Percentiles rank a stretch among this genome's conserved stretches.
Conservation (phyloP, 1,139 yeast species). For the Candida glucosophila region DNA sequence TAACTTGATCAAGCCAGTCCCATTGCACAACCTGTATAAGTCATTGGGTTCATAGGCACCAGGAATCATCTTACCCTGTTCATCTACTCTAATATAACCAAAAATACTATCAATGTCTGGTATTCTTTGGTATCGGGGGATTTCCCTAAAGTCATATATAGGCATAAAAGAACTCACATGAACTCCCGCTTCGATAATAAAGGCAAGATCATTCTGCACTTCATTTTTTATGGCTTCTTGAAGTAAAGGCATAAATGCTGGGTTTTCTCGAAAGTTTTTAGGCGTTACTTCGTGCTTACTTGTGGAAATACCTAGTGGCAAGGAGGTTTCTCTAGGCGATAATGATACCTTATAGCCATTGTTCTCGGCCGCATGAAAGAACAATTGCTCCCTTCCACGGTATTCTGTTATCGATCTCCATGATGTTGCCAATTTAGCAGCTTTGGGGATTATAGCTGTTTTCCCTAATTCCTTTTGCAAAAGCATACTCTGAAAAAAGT, state of each 20-base stretch:
- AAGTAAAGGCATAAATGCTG: conserved; percentile 19
- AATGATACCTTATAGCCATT: conserved; percentile 10
- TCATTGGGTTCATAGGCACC: conserved; percentile 51
- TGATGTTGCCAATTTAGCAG: too few relatives aligned
- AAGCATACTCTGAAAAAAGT: too few relatives aligned
- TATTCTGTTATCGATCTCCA: conserved; percentile 8
- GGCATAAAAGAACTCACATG: conserved; percentile 60
- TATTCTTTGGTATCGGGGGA: conserved; percentile 59
- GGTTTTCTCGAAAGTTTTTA: conserved; percentile 16
- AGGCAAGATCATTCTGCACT: conserved; percentile 44
- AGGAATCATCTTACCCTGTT: conserved; percentile 44
- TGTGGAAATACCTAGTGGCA: conserved; percentile 18
- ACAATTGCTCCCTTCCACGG: conserved; percentile 18
- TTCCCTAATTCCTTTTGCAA: too few relatives aligned
- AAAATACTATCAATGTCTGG: conserved; percentile 67
- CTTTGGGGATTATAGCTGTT: too few relatives aligned
- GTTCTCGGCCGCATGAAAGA: conserved; percentile 11
- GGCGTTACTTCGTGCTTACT: conserved; percentile 12
- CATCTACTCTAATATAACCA: conserved; percentile 61
- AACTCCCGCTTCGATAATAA: conserved; percentile 53
- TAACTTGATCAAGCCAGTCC: conserved; percentile 46
- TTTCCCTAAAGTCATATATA: conserved; percentile 59
- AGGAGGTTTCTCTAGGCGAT: conserved; percentile 17
- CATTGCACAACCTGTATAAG: conserved; percentile 52
- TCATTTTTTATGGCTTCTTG: conserved; percentile 17